These are phyloP conservation scores for Pueraria montana DNA, from an alignment of 306 rosid species.

Conservation along the genomic window DNA sequence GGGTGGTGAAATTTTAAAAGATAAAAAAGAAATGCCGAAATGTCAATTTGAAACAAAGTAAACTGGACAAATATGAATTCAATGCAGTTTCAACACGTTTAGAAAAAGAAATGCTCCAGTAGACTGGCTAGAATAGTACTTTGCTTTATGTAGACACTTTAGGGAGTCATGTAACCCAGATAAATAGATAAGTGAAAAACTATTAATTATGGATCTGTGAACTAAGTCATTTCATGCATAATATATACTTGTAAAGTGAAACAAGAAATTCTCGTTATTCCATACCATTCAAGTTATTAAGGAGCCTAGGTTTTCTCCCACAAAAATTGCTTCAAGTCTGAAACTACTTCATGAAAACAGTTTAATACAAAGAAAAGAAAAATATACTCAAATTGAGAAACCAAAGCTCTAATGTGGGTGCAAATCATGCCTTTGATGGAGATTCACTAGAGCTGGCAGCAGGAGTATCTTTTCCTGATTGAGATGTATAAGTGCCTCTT, in stretches of 20 bases:
- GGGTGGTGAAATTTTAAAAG: too few species aligned
- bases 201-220: background rate
- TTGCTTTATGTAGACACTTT: background rate
- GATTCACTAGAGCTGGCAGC: constrained; percentile 58
- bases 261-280: constrained; percentile 43
- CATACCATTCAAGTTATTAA: constrained; percentile 28
- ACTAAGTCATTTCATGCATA: background rate
- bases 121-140: background rate
- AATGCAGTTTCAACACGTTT: background rate
- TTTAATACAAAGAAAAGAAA: constrained; percentile 19
- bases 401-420: constrained; percentile 43
- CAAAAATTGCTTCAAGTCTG: constrained; percentile 9
- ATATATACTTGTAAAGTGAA: constrained; percentile 20
- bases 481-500: too few species aligned
- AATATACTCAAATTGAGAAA: constrained; percentile 41
- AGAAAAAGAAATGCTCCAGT: background rate
- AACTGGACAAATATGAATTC: background rate
- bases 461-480: constrained; percentile 49
- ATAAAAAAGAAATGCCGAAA: too few species aligned
- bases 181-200: background rate
- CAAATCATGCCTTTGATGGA: constrained; percentile 57
- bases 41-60: background rate
- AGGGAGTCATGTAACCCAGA: background rate
- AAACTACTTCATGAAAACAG: constrained; percentile 43
- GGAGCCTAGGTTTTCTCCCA: constrained; percentile 33